Percentiles rank a stretch among this genome's conserved stretches.
Conservation (phyloP, 2,329 filamentous ascomycete species). For the Ceratocystis variospora region DNA sequence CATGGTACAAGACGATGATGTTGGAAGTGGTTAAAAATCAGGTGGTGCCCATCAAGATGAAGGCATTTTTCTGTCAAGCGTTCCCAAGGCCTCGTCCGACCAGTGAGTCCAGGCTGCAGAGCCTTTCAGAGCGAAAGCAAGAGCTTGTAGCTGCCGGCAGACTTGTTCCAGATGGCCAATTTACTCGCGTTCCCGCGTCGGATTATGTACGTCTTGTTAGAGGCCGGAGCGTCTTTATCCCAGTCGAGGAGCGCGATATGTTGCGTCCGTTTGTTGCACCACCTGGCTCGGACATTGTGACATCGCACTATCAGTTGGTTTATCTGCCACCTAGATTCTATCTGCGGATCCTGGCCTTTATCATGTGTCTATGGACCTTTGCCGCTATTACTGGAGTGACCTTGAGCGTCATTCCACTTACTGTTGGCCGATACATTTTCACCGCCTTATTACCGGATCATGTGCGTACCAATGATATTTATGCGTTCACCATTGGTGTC, state of each 20-base stretch:
- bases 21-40: constrained; percentile 31
- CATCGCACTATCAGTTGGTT: constrained; percentile 52
- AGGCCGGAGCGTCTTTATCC: constrained; percentile 64
- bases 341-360: constrained; percentile 67
- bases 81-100: background rate
- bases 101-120: background rate
- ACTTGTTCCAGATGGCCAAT: constrained; percentile 58
- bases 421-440: constrained; percentile 72
- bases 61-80: background rate
- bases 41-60: constrained; percentile 36
- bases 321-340: constrained; percentile 80
- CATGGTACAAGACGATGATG: constrained; percentile 27
- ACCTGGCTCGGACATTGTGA: constrained; percentile 36
- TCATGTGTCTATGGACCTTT: constrained; percentile 84
- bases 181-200: constrained; percentile 83
- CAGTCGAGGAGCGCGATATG: constrained; percentile 39
- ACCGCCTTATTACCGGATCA: constrained; percentile 55
- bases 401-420: constrained; percentile 71
- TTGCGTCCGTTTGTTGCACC: background rate
- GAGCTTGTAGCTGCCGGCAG: background rate
- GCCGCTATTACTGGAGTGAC: constrained; percentile 75
- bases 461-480: constrained; percentile 80
- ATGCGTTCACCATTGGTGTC: constrained; percentile 83
- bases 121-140: background rate
- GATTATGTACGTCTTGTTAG: constrained; percentile 92